phyloP scores from a whole-genome alignment of 2,329 filamentous ascomycete genomes.

The Colletotrichum incanum region DNA sequence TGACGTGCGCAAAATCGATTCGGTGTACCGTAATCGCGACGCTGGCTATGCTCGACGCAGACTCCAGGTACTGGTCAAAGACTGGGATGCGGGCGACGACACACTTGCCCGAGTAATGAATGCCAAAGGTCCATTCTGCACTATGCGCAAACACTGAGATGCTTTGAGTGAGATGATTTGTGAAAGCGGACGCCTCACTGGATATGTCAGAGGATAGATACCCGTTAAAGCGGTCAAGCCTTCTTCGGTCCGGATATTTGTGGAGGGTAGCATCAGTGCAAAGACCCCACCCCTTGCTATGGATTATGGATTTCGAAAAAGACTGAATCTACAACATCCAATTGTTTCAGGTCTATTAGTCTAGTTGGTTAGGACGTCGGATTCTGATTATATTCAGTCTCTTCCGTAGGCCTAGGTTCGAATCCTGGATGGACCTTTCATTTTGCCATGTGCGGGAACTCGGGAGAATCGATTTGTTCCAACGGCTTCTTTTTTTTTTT shows the following conservation, averaged over 20 bases:
- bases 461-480: too few species aligned
- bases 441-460: neutral
- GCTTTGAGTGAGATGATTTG: neutral
- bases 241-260: neutral
- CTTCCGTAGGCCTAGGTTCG: constrained; percentile 43
- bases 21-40: constrained; percentile 61
- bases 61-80: constrained; percentile 54
- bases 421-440: constrained; percentile 40
- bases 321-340: rapidly evolving
- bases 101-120: constrained; percentile 56
- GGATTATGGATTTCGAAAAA: neutral
- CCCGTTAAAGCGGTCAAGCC: neutral
- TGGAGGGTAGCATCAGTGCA: neutral
- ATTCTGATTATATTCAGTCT: constrained; percentile 27
- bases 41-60: constrained; percentile 55
- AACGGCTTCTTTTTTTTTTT: too few species aligned
- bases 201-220: neutral
- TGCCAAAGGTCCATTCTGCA: constrained; percentile 50
- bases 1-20: constrained; percentile 61
- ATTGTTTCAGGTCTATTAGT: constrained; percentile 37
- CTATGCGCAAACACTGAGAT: constrained; percentile 23
- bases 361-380: constrained; percentile 44
- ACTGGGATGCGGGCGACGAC: constrained; percentile 59
- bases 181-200: neutral
- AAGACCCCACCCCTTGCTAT: neutral